Evolutionary conservation across 1,284 basidiomycete genomes (phyloP), one percentile per base, ranked within the genome.

Genomic region (Tetrapyrgos nigripes): DNA sequence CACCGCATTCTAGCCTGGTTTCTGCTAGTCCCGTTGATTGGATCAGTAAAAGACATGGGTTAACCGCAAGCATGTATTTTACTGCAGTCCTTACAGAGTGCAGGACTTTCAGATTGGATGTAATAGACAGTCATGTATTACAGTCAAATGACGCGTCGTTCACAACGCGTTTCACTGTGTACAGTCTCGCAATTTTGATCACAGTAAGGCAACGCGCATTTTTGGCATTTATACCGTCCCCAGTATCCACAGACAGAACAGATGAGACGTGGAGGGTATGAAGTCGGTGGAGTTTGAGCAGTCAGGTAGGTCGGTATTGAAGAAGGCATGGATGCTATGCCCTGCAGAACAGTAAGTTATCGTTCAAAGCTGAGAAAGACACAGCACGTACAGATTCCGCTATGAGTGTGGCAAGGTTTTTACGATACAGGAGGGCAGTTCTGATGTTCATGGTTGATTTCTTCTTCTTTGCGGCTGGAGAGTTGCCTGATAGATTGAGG

Each of bases 361-460:
- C 53, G 45, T 29, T 26, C 19, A 60, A 29, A 24, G 49, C 49
- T 50, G 33, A 19, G 46, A 19, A 13, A 55, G n/a, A 40, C 35
- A 27, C 26, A 24, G 24, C 9, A 77, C 90, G 61, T 65, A 92
- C 92, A 54, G 89, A 89, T 76, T 93, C 91, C n/a, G 92, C 89
- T 27, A 93, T 75, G 53, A 93, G 76, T 13, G 85, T 81, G 3
- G 82, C 75, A 13, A 93, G 78, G 61, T 83, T 91, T 73, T 93
- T 93, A 63, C 88, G 86, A 73, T 94, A 94, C 47, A 94, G 75
- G 21, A 94, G 77, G 24, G 92, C 90, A 40, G 86, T 85, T 58
- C 92, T 82, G 50, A 94, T 84, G 65, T 84, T 88, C 85, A 89
- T 89, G 19, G 84, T 89, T n/a, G 89, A 87, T 69, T 91, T 92